Evolutionary conservation across 805 yeast species (phyloP), one percentile per base, ranked within the genome.

Genomic region (Kuraishia floccosa): DNA sequence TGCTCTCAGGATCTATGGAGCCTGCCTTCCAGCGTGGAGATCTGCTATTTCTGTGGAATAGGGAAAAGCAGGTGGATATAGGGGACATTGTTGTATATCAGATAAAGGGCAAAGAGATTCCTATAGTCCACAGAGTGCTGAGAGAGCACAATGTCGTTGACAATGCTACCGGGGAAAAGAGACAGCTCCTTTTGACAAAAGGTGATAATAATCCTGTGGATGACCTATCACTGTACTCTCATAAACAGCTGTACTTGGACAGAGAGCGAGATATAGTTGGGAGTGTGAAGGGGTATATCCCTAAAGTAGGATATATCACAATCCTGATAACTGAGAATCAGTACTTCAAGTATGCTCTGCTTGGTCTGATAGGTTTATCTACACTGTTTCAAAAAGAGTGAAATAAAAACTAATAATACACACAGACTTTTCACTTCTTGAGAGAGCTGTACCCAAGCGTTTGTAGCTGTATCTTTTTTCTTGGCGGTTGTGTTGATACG

Each of bases 21-120:
- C 98, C 98, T 2, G 98, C 98, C 2, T 91, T 91, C 67, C 96
- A 91, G 57, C 72, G 98, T 57, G 98, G 98, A 30, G 98, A 91
- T 51, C 78, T 91, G 12, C 59, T 91, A 38, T 77, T 91, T 46
- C 61, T 91, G 34, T 87, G 95, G 94, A 91, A 91, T 55, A 66
- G 96, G 41, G 75, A 79, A 34, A 47, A 57, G 14, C 51, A 54
- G 19, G 73, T 76, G 14, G 60, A 71, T 28, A 91, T 87, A 1
- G 98, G 98, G 15, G 98, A 91, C 46, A 66, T 91, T 16, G 97
- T 91, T 10, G 97, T 91, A 5, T 91, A 91, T 50, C 86, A 91
- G 44, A 70, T 86, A 12, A 66, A 68, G 30, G 81, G 76, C 4
- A 75, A 83, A 48, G 61, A 72, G 13, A 87, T 91, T 25, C 98